phyloP scores from a whole-genome alignment of 1,284 basidiomycete species.

The Entoloma clypeatum region DNA sequence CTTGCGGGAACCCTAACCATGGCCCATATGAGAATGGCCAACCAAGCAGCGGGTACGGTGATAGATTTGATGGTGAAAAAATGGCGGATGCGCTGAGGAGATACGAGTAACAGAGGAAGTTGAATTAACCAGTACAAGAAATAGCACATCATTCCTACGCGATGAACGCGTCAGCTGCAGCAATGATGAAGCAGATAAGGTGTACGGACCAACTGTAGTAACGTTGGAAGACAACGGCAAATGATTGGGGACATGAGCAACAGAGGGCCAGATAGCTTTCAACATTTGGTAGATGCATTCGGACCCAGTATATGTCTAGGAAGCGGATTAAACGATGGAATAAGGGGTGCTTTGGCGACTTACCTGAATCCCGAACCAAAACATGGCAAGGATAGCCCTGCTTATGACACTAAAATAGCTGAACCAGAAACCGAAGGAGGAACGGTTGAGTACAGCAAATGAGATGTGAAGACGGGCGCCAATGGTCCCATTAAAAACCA shows the following conservation, averaged over 20 bases:
- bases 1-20: constrained; percentile 60
- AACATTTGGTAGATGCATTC: constrained; percentile 71
- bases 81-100: constrained; percentile 70
- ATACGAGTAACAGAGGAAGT: constrained; percentile 72
- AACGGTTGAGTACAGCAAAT: constrained; percentile 72
- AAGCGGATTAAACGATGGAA: neutral
- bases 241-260: constrained; percentile 59
- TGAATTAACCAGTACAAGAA: constrained; percentile 77
- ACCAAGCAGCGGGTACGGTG: constrained; percentile 62
- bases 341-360: constrained; percentile 11
- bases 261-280: constrained; percentile 75
- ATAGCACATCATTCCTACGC: constrained; percentile 66
- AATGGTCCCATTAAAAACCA: constrained; percentile 66
- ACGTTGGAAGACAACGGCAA: constrained; percentile 58
- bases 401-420: constrained; percentile 76
- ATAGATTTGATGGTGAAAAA: constrained; percentile 69
- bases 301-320: constrained; percentile 56
- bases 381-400: constrained; percentile 69
- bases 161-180: neutral
- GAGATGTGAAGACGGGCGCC: constrained; percentile 59
- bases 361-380: constrained; percentile 69
- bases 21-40: constrained; percentile 74
- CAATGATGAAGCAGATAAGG: neutral
- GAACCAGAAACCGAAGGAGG: constrained; percentile 79
- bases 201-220: constrained; percentile 50